Evolutionary conservation across 202 grass and related monocot genomes (phyloP), one percentile per base, ranked within the genome.

Genomic region (Carex sylvatica): DNA sequence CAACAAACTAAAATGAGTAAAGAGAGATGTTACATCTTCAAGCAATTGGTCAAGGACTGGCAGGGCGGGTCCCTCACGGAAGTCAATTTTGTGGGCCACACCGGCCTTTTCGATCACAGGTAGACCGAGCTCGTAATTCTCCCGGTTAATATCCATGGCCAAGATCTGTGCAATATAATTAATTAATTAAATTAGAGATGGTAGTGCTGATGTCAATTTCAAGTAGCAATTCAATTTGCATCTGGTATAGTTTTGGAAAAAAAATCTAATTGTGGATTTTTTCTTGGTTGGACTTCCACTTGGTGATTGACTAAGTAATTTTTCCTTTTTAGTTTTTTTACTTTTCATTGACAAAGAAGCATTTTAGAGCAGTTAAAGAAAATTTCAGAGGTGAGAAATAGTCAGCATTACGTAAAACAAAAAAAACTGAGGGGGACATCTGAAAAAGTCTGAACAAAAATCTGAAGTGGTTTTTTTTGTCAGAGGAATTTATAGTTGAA

Each of bases 101-200:
- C 95, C 95, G 42, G 95, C 95, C 74, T 98, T 93, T 85, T 95
- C 70, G 78, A 98, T 93, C 65, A 84, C 86, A 8, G 95, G 95
- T 65, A 95, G 72, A 14, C 95, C 95, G 2, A 98, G 86, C 86
- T 98, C 92, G 88, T 90, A 98, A 89, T 95, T 95, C 83, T 98
- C 95, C 16, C 90, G 87, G 95, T 98, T 95, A 79, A 95, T 95
- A 86, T 98, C 95, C 92, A 98, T 98, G 55, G 95, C 95, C 89
- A 98, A 75, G 84, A 98, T 95, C 96, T 98, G 87, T 82, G 40
- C 33, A 28, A 23, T 26, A 51, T 28, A 75, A 75, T 31, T 58
- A 58, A 77, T 77, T 26, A 52, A 72, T 3, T 75, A 75, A n/a
- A 20, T 77, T 59, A 77, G 73, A 19, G 14, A 56, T 53, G 28